Percentiles rank a stretch among this genome's conserved stretches.
phyloP scores from a whole-genome alignment of 257 asterid species.

The Nicotiana paniculata region DNA sequence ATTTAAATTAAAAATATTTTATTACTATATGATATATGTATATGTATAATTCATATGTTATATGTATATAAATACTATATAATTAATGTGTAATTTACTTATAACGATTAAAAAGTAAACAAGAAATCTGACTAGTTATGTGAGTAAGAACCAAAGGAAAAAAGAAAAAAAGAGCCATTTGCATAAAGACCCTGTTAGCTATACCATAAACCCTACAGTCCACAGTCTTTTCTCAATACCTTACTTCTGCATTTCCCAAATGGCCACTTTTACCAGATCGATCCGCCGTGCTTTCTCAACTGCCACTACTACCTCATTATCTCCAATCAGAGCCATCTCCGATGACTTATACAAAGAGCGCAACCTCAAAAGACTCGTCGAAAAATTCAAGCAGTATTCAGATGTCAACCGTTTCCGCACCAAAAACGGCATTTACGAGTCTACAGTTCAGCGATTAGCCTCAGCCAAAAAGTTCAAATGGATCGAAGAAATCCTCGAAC shows the following conservation, averaged over 20 bases:
- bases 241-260: not conserved
- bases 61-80: too few relatives aligned
- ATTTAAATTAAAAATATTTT: too few relatives aligned
- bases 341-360: constrained; percentile 29
- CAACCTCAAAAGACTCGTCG: constrained; percentile 28
- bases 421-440: constrained; percentile 30
- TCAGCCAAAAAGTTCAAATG: constrained; percentile 29
- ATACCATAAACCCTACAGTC: not conserved
- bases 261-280: constrained; percentile 8
- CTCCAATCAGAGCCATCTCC: constrained; percentile 14
- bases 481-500: constrained; percentile 38
- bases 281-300: constrained; percentile 25
- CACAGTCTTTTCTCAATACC: not conserved
- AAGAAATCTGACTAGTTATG: too few relatives aligned
- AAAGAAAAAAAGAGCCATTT: not conserved
- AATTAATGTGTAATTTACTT: too few relatives aligned
- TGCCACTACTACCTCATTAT: not conserved
- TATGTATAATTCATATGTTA: too few relatives aligned
- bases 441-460: constrained; percentile 35
- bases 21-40: too few relatives aligned
- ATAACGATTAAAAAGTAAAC: too few relatives aligned
- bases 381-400: constrained; percentile 33
- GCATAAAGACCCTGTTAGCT: not conserved
- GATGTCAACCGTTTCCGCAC: constrained; percentile 28
- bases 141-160: too few relatives aligned